Evolutionary conservation across 73 alveolate species (phyloP), one percentile per base, ranked within the genome.

Genomic region (Tetrahymena thermophila): DNA sequence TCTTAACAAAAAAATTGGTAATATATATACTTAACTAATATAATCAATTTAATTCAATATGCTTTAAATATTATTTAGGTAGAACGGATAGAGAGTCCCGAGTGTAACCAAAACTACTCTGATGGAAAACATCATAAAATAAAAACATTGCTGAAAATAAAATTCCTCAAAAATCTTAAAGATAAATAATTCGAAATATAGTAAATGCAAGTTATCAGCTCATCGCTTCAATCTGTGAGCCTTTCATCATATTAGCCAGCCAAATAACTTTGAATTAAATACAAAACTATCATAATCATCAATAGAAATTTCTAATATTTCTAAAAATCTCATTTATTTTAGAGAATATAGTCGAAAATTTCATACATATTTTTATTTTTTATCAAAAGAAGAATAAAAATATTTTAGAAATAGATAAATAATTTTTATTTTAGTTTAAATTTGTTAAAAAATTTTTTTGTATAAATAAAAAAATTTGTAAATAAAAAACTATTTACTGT

Each of bases 31-130:
- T 71, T 31, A 28, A 10, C 11, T 31, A 71, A 71, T 71, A 34
- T 50, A 21, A 50, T 3, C 28, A 50, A 50, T 50, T 44, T 50
- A 19, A 50, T 50, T 50, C 83, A 50, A 50, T 71, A 28, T 23
- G 0, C 42, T 23, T 71, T 71, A 71, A 71, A 71, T 71, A 71
- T 13, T 28, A 71, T 28, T 28, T 31, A 71, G 89, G 89, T 71
- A 71, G 89, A 71, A 71, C 89, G 89, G 89, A 71, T 71, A n/a
- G 89, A 71, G 89, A 28, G 89, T 71, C 89, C 89, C 17, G 89
- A 71, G 89, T 71, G 89, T 25, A 28, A 71, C 37, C 89, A 71
- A 71, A 71, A 71, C 40, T 71, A 71, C 13, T 71, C 89, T 11
- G 89, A 71, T 11, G 89, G 89, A 31, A 71, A 71, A 31, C 89